Conservation (phyloP, 345 rosid species). For the Psidium friedrichsthalianum region DNA sequence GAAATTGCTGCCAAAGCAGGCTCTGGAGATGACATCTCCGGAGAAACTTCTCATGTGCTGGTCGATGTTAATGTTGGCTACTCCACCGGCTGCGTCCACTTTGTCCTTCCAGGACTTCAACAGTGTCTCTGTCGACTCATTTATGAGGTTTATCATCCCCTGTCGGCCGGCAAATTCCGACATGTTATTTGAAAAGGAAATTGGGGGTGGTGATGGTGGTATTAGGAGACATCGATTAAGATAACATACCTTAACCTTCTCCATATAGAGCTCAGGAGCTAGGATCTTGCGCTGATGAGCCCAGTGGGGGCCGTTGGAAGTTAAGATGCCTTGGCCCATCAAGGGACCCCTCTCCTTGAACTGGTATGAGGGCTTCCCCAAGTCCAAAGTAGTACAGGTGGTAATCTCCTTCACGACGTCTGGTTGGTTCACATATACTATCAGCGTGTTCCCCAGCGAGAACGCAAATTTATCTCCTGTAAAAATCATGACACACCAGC, state of each 20-base stretch:
- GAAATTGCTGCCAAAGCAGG: constrained; percentile 38
- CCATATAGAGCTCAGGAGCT: constrained; percentile 41
- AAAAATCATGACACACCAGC: not conserved
- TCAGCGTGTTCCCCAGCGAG: constrained; percentile 29
- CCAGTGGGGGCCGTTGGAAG: constrained; percentile 40
- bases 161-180: not conserved
- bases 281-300: constrained; percentile 32
- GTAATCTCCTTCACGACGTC: constrained; percentile 31
- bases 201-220: not conserved
- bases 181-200: not conserved
- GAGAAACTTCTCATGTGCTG: constrained; percentile 28
- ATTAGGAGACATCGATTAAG: not conserved
- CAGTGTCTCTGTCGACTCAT: constrained; percentile 14
- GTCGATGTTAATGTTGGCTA: constrained; percentile 22
- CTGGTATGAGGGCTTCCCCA: constrained; percentile 40
- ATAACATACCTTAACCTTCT: constrained; percentile 29
- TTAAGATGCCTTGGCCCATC: constrained; percentile 38
- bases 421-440: constrained; percentile 16
- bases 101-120: constrained; percentile 22
- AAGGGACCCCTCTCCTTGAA: constrained; percentile 31
- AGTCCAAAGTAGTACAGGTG: constrained; percentile 27
- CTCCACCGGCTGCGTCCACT: constrained; percentile 16
- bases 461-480: constrained; percentile 28
- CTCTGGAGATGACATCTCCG: constrained; percentile 40
- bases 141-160: constrained; percentile 24